Evolutionary conservation across 129 eudicot species (phyloP).

Genomic region (Dittrichia graveolens): DNA sequence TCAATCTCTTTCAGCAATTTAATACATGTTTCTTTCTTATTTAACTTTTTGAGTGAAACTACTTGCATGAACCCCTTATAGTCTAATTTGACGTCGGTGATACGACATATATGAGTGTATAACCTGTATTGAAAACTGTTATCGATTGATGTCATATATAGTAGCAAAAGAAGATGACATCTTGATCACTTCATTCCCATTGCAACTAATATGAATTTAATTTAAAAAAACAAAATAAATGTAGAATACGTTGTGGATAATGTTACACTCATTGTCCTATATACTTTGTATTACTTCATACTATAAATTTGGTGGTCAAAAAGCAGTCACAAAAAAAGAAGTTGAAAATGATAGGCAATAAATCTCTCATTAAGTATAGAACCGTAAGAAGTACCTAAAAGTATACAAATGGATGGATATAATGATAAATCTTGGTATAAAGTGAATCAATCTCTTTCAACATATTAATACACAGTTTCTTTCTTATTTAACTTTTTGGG

Average conservation of each 20-base stretch:
- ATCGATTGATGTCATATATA: no score
- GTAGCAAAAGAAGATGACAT: no score
- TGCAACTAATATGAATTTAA: background rate
- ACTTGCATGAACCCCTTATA: no score
- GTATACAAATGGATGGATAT: background rate
- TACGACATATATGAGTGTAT: no score
- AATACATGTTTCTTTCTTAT: background rate
- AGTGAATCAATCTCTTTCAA: background rate
- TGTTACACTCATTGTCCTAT: background rate
- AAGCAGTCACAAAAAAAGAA: conserved; percentile 9
- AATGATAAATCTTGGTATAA: conserved; percentile 4
- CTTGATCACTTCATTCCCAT: no score
- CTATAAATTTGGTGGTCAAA: background rate
- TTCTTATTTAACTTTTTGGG: no score
- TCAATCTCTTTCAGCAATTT: background rate
- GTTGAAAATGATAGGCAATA: conserved; percentile 19
- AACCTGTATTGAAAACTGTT: no score
- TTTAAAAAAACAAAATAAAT: background rate
- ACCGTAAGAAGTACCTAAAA: background rate
- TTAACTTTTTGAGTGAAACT: no score
- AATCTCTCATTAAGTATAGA: conserved; percentile 15
- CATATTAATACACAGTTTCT: background rate
- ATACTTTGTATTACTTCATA: background rate
- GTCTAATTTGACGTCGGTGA: no score
- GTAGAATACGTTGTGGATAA: background rate